Percentiles rank a stretch among this genome's conserved stretches.
These are phyloP conservation scores for Porcisia hertigi DNA, from an alignment of 208 protist species.

Conservation along the genomic window DNA sequence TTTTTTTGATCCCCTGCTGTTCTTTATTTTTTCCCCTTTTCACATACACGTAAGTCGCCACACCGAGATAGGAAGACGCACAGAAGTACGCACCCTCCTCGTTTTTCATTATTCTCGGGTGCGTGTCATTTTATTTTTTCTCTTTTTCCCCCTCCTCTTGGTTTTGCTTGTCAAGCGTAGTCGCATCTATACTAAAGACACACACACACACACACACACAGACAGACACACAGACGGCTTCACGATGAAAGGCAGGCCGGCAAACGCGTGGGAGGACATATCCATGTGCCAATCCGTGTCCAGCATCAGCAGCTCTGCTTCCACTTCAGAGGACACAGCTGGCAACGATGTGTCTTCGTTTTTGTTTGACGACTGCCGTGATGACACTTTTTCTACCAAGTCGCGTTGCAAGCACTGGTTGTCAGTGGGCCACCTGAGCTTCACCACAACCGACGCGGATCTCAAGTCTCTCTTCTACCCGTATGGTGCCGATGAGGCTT, in stretches of 20 bases:
- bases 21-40: not conserved
- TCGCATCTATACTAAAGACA: not conserved
- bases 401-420: conserved; percentile 63
- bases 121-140: not conserved
- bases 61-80: not conserved
- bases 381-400: conserved; percentile 27
- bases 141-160: not conserved
- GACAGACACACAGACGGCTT: not conserved
- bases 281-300: conserved; percentile 31
- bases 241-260: not conserved
- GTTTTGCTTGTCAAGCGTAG: not conserved
- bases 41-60: not conserved
- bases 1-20: not conserved
- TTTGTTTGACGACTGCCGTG: conserved; percentile 41
- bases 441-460: conserved; percentile 46
- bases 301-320: conserved; percentile 51
- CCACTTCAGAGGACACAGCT: conserved; percentile 66
- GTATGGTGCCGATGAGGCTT: conserved; percentile 82
- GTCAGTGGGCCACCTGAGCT: conserved; percentile 56
- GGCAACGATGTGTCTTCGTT: conserved; percentile 78
- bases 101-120: not conserved
- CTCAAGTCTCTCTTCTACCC: conserved; percentile 84
- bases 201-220: conserved; percentile 8
- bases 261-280: conserved; percentile 20
- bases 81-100: not conserved